Base-by-base conservation (phyloP, 768 basidiomycete species). In the Suillus variegatus region DNA sequence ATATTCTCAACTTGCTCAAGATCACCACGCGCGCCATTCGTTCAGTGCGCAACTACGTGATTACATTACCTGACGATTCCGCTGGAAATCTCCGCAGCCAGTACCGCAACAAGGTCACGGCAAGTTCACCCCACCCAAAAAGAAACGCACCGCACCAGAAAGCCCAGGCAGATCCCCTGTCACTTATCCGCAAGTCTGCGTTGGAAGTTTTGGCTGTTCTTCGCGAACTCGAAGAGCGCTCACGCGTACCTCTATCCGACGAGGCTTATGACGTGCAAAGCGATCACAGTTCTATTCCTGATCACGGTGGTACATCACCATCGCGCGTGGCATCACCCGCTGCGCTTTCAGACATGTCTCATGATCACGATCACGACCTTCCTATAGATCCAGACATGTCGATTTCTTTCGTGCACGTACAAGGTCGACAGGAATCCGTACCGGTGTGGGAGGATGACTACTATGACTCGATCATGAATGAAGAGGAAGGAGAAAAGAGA, bases 251-350 rank as follows among this genome's bases (percentile, higher is more conserved):
- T 6, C 80, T 93, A 8, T 86, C 83, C 20, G 91, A 94, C 72
- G 91, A 93, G 52, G 91, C 86, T n/a, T 94, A 93, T 70, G 92
- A 94, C 71, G 89, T 84, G 10, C 87, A 89, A 75, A 91, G 89
- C 68, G 92, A 93, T 61, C 88, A 83, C 43, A 85, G 81, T 7
- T 82, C 79, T 35, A 22, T 58, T 41, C 38, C 40, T 28, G 78
- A 79, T 66, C 75, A 74, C 75, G 76, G 71, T 67, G 76, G 73
- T 73, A 70, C 64, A 38, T 60, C 66, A 7, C 77, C 67, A 28
- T 85, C 86, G 13, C 82, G 81, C 25, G 77, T 80, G 40, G 71
- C 80, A 32, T 86, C 85, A 38, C 85, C 85, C 3, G 72, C 62
- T 16, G 43, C 79, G 4, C 70, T 76, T n/a, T 84, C 82, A 1